Base-by-base conservation (phyloP, 495 filamentous ascomycete genomes). In the Lasiosphaeria miniovina region DNA sequence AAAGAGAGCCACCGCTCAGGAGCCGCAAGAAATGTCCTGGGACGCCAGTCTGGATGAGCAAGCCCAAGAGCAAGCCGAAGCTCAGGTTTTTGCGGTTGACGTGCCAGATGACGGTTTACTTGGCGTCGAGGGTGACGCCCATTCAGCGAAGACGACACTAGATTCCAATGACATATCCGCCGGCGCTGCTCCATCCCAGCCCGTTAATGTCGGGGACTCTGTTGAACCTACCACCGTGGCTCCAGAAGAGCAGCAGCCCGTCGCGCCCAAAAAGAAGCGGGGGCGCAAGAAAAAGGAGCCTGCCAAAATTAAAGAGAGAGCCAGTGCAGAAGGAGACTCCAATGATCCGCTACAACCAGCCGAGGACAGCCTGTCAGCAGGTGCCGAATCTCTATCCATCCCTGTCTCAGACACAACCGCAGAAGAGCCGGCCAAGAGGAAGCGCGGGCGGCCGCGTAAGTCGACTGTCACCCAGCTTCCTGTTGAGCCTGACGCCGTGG, bases 201-300 rank as follows among this genome's bases (percentile, higher is more conserved):
- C 11, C 38, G 38, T 49, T 31, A 51, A 51, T 17, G n/a, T 7
- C 9, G 36, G 40, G 10, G 36, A 46, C 11, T 24, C 15, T 36
- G 45, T 36, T 24, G 24, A 55, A n/a, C 43, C 53, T 32, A 55
- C 40, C 14, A 41, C 34, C 52, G 35, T 33, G 14, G 41, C 24
- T 48, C 52, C 24, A 32, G 61, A 36, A 4, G n/a, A 54, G 12
- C 50, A 54, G 35, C 11, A 58, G 45, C 52, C 36, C n/a, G 61
- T 59, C 10, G 24, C 40, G 10, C 51, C 36, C 11, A 55, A 52
- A 35, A 50, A 49, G 40, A 67, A 62, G 52, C 54, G 62, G 36
- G 62, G 62, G 3, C 59, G 62, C n/a, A 67, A 62, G 52, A 65
- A 57, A 53, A 67, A 65, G 38, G 55, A 62, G 11, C 12, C 36